A percentile compares a stretch with the other conserved stretches of the same genome.
phyloP scores from a whole-genome alignment of 148 eudicot species.

The Dysphania ambrosioides region DNA sequence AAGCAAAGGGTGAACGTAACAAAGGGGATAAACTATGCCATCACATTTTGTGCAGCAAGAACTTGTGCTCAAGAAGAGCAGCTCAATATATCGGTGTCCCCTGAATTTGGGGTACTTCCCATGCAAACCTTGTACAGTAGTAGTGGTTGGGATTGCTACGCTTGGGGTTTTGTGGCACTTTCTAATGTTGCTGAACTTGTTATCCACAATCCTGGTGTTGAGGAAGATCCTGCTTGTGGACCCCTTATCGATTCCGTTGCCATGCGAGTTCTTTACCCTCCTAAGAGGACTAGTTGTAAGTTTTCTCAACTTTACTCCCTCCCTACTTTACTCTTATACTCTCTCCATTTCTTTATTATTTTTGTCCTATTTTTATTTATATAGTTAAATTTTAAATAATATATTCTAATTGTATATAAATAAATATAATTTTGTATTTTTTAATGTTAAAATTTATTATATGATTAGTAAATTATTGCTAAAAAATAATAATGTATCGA shows the following conservation, averaged over 20 bases:
- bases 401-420: too few species aligned
- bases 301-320: neutral
- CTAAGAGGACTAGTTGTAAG: conserved; percentile 54
- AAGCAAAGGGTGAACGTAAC: conserved; percentile 56
- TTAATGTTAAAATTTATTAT: too few species aligned
- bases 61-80: conserved; percentile 88
- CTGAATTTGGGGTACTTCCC: conserved; percentile 67
- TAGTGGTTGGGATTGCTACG: conserved; percentile 89
- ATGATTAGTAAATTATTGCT: too few species aligned
- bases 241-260: conserved; percentile 78
- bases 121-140: conserved; percentile 90
- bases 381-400: too few species aligned
- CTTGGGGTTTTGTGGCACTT: conserved; percentile 70
- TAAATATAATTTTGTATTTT: too few species aligned
- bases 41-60: conserved; percentile 84
- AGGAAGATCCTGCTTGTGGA: conserved; percentile 89
- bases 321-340: too few species aligned
- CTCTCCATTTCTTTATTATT: too few species aligned
- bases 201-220: conserved; percentile 83
- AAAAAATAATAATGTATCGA: too few species aligned
- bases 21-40: conserved; percentile 70
- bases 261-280: conserved; percentile 65
- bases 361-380: too few species aligned
- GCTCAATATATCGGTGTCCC: conserved; percentile 73
- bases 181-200: conserved; percentile 43